Evolutionary conservation across 1,284 basidiomycete genomes (phyloP).

Genomic region (Erythrobasidium hasegawianum): DNA sequence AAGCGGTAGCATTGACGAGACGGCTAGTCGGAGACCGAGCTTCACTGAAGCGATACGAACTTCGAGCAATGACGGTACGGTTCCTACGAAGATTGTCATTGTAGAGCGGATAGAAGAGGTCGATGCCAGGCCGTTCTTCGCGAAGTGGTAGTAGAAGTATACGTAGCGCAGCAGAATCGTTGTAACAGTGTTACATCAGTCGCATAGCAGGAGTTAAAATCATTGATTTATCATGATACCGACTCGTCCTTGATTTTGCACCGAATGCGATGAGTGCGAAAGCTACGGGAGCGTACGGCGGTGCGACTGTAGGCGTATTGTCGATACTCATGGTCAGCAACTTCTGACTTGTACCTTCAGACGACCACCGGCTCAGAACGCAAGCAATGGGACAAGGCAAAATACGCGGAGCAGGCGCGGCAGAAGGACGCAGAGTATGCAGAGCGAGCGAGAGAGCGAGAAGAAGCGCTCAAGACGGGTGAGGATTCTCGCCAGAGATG

Average conservation of each 20-base stretch:
- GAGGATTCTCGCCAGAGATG: too few relatives aligned
- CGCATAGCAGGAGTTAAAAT: too few relatives aligned
- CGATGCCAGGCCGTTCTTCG: constrained; percentile 29
- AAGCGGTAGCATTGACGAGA: constrained; percentile 4
- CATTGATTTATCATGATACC: too few relatives aligned
- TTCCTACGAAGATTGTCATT: constrained; percentile 25
- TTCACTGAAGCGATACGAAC: background rate
- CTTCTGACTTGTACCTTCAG: constrained; percentile 2
- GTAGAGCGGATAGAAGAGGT: constrained; percentile 31
- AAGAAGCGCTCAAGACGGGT: constrained; percentile 39
- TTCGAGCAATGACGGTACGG: background rate
- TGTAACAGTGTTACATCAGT: too few relatives aligned
- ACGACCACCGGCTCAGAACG: constrained; percentile 33
- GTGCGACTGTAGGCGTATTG: background rate
- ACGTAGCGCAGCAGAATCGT: background rate
- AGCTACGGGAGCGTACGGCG: background rate
- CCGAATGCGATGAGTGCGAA: background rate
- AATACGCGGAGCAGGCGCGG: constrained; percentile 44
- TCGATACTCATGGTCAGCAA: too few relatives aligned
- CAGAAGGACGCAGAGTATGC: constrained; percentile 37
- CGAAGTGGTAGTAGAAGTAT: constrained; percentile 4
- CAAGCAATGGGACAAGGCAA: constrained; percentile 45
- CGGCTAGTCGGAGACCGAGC: constrained; percentile 14
- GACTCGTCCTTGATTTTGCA: background rate
- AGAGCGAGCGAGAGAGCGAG: constrained; percentile 36